phyloP scores from a whole-genome alignment of 2,329 filamentous ascomycete genomes.

The Cryphonectria parasitica region DNA sequence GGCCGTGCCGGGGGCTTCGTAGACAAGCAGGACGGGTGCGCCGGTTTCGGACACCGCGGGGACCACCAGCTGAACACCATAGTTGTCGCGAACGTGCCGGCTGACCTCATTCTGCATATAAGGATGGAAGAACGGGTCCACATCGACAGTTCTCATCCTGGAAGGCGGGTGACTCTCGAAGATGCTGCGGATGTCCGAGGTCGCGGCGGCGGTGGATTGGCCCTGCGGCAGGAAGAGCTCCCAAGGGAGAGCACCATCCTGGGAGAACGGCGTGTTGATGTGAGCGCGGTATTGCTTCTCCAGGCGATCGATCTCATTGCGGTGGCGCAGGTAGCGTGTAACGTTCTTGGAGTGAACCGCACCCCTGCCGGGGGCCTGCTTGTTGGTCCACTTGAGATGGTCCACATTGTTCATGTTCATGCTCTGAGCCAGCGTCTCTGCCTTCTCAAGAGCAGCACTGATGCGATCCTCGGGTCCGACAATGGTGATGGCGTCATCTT shows the following conservation, averaged over 20 bases:
- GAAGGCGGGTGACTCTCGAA: conserved; percentile 75
- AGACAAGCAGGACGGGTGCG: conserved; percentile 72
- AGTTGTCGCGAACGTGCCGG: conserved; percentile 66
- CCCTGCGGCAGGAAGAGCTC: conserved; percentile 85
- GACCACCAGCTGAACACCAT: conserved; percentile 74
- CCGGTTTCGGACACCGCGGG: conserved; percentile 65
- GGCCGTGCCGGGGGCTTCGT: conserved; percentile 63
- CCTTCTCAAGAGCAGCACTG: conserved; percentile 75
- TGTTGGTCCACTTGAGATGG: conserved; percentile 52
- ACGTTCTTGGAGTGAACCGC: conserved; percentile 82
- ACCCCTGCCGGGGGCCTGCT: conserved; percentile 71
- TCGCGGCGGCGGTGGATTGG: conserved; percentile 78
- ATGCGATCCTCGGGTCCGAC: conserved; percentile 79
- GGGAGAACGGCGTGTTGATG: conserved; percentile 77
- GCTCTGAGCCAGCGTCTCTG: conserved; percentile 84
- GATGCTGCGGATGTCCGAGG: conserved; percentile 74
- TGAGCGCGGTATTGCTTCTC: conserved; percentile 82
- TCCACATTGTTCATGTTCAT: conserved; percentile 87
- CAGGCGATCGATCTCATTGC: conserved; percentile 79
- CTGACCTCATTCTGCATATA: conserved; percentile 69
- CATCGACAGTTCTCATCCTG: conserved; percentile 66
- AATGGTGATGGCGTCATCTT: conserved; percentile 83
- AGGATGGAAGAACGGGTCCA: conserved; percentile 80
- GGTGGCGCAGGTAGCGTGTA: conserved; percentile 84
- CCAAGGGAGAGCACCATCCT: conserved; percentile 76